Evolutionary conservation across 2,329 filamentous ascomycete species (phyloP).

Genomic region (Verticillium zaregamsianum): DNA sequence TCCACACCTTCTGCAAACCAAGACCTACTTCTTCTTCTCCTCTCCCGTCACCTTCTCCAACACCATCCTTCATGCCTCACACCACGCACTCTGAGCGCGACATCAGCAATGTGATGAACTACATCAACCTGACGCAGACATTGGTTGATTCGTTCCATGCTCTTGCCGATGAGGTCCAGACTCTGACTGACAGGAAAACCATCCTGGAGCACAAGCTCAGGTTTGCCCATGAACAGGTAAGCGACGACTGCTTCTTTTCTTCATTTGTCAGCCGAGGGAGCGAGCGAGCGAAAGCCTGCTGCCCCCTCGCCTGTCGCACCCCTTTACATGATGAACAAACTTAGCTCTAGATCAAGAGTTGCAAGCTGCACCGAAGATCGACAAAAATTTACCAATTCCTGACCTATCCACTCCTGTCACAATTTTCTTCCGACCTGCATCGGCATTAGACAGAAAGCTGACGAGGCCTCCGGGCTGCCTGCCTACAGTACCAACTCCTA

Average conservation of each 20-base stretch:
- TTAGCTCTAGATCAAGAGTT: conserved; percentile 88
- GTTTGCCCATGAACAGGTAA: conserved; percentile 64
- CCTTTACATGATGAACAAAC: conserved; percentile 35
- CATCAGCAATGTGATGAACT: conserved; percentile 33
- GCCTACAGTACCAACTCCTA: conserved; percentile 54
- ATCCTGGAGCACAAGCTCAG: conserved; percentile 64
- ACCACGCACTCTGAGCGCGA: conserved; percentile 10
- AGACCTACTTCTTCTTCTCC: background rate
- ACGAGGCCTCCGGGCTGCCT: conserved; percentile 4
- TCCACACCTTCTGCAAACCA: background rate
- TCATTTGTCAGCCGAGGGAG: background rate
- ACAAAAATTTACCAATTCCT: conserved; percentile 40
- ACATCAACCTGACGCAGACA: conserved; percentile 45
- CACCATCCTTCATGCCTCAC: conserved; percentile 6
- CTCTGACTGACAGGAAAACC: conserved; percentile 58
- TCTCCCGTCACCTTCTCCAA: conserved; percentile 1
- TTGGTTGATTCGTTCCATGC: conserved; percentile 62
- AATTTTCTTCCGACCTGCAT: conserved; percentile 4
- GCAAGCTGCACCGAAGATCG: conserved; percentile 54
- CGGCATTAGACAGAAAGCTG: conserved; percentile 10
- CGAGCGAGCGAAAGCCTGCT: background rate
- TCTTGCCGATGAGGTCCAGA: conserved; percentile 62
- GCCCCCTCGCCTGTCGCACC: conserved; percentile 8
- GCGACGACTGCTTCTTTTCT: conserved; percentile 15
- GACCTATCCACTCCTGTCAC: conserved; percentile 22